Percentiles rank a stretch among this genome's conserved stretches.
Conservation (phyloP, 768 basidiomycete species). For the Multifurca ochricompacta region DNA sequence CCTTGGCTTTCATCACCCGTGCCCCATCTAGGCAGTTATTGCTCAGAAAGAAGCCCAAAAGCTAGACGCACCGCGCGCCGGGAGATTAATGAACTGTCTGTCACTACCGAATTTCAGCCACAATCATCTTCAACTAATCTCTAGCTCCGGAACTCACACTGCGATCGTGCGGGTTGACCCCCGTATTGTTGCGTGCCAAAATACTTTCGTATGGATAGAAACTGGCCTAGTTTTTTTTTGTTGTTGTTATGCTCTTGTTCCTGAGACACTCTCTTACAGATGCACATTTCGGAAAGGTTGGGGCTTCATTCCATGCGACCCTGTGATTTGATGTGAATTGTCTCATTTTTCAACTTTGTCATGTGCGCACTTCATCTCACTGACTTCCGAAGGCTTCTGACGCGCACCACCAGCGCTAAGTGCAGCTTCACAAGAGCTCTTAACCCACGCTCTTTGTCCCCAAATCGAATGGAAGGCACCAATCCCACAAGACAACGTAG, state of each 20-base stretch:
- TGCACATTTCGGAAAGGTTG: not conserved
- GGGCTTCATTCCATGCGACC: constrained; percentile 1
- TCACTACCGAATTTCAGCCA: constrained; percentile 3
- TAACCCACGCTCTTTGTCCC: constrained; percentile 20
- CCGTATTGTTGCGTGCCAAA: not conserved
- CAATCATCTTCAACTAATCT: not conserved
- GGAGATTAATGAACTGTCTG: constrained; percentile 3
- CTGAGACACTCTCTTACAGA: not conserved
- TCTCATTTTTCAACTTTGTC: constrained; percentile 6
- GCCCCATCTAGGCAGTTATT: constrained; percentile 1
- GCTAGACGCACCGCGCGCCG: not conserved
- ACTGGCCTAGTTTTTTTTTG: not conserved
- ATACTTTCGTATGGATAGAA: not conserved
- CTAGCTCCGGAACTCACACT: not conserved
- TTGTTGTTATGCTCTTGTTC: not conserved
- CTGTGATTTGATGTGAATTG: constrained; percentile 11
- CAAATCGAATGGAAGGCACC: constrained; percentile 20
- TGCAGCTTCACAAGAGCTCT: constrained; percentile 8
- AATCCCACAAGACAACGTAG: not conserved
- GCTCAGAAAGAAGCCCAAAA: not conserved
- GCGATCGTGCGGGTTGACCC: not conserved
- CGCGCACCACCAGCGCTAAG: constrained; percentile 12
- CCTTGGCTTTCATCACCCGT: not conserved
- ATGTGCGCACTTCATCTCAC: constrained; percentile 10
- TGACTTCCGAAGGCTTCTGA: constrained; percentile 8